phyloP scores from a whole-genome alignment of 306 rosid species.

The Acmispon strigosus region DNA sequence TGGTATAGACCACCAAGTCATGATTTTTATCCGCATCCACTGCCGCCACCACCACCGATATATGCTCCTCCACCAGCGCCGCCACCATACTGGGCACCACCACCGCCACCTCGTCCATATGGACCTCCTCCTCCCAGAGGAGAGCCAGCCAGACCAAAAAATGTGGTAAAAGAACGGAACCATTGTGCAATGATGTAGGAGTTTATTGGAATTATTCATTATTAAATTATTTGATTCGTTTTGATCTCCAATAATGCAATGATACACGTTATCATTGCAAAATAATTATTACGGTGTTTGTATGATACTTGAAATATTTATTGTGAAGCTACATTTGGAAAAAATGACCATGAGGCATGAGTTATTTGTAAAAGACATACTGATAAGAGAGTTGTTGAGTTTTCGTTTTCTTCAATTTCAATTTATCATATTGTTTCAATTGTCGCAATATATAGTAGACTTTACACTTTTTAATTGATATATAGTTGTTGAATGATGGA shows the following conservation, averaged over 20 bases:
- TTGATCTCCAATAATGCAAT: background rate
- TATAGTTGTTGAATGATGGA: too few relatives aligned
- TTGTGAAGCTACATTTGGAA: background rate
- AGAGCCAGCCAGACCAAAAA: background rate
- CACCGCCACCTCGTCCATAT: background rate
- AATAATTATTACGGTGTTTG: background rate
- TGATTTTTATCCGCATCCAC: background rate
- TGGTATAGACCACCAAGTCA: slow-evolving; percentile 5
- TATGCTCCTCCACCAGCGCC: background rate
- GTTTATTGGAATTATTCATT: background rate
- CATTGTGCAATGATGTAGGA: slow-evolving; percentile 18
- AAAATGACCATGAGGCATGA: background rate
- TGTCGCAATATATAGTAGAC: too few relatives aligned
- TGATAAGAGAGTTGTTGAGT: too few relatives aligned
- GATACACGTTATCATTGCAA: background rate
- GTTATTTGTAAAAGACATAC: too few relatives aligned
- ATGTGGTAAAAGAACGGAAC: background rate
- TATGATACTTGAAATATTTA: background rate
- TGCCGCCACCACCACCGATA: background rate
- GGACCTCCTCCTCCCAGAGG: background rate
- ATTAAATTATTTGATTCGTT: background rate
- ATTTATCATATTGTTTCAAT: too few relatives aligned
- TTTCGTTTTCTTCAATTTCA: too few relatives aligned
- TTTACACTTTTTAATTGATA: too few relatives aligned
- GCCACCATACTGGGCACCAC: background rate